These are phyloP conservation scores for Przewalskia tangutica DNA, from an alignment of 257 asterid species.

Conservation along the genomic window DNA sequence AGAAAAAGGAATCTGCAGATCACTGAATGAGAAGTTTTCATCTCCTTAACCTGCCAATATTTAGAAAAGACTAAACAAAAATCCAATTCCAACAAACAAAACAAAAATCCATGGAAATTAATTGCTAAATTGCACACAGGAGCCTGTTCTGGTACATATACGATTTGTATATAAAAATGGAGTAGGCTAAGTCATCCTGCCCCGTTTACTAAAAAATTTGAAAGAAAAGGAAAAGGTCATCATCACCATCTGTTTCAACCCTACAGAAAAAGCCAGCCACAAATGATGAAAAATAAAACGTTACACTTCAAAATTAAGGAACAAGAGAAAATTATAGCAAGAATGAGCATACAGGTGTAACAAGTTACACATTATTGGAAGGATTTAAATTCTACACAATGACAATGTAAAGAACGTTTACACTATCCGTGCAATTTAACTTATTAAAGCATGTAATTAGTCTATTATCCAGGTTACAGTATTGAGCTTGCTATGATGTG, in stretches of 20 bases:
- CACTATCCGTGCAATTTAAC: background rate
- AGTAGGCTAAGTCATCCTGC: too few species aligned
- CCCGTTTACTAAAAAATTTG: too few species aligned
- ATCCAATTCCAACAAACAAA: background rate
- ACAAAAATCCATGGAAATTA: background rate
- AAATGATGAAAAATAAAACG: too few species aligned
- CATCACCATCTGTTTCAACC: background rate
- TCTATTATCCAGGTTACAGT: background rate
- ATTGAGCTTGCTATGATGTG: background rate
- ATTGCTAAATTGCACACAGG: too few species aligned
- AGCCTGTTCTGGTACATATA: too few species aligned
- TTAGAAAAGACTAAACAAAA: background rate
- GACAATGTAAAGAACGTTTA: background rate
- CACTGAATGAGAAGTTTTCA: background rate
- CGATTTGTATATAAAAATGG: too few species aligned
- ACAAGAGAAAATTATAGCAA: too few species aligned
- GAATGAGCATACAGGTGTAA: too few species aligned
- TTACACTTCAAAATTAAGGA: too few species aligned
- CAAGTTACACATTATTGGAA: too few species aligned
- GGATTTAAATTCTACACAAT: background rate
- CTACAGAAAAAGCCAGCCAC: too few species aligned
- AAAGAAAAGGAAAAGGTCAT: too few species aligned
- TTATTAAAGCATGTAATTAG: background rate
- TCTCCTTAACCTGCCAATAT: background rate
- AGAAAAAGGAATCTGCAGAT: background rate